phyloP scores from a whole-genome alignment of 192 early-diverging fungal species.

The Coemansia sp. region DNA sequence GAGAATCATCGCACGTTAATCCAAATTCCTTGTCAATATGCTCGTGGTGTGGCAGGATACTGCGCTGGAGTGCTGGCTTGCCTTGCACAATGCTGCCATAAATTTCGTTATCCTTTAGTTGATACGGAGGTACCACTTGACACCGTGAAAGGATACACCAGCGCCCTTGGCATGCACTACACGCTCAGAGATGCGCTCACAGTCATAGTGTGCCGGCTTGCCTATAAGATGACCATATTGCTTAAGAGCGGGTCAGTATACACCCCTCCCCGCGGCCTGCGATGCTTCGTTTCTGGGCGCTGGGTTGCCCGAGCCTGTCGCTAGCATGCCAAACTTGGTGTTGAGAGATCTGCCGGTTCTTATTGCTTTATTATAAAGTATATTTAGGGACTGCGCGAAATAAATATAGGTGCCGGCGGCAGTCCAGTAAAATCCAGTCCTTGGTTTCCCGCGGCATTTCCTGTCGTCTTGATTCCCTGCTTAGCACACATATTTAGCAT shows the following conservation, averaged over 20 bases:
- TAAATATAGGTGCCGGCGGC: conserved; percentile 34
- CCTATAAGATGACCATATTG: too few relatives aligned
- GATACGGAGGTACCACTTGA: conserved; percentile 86
- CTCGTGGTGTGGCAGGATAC: conserved; percentile 60
- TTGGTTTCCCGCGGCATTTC: conserved; percentile 75
- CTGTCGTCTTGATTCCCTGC: conserved; percentile 58
- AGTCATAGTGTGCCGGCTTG: too few relatives aligned
- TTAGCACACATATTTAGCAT: conserved; percentile 62
- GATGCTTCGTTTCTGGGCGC: conserved; percentile 71
- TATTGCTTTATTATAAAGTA: neutral
- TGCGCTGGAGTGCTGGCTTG: conserved; percentile 60
- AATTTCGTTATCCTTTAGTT: conserved; percentile 67
- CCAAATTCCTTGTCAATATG: conserved; percentile 63
- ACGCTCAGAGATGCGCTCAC: too few relatives aligned
- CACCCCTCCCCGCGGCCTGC: too few relatives aligned
- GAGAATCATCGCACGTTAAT: conserved; percentile 33
- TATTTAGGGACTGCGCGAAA: neutral
- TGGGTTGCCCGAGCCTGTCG: conserved; percentile 64
- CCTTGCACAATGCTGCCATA: conserved; percentile 58
- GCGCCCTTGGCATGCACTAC: too few relatives aligned
- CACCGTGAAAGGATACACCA: conserved; percentile 64
- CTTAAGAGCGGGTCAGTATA: too few relatives aligned
- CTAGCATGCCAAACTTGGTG: conserved; percentile 23
- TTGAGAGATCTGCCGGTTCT: conserved; percentile 18
- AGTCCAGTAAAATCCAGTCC: conserved; percentile 66